Evolutionary conservation across 2,329 filamentous ascomycete species (phyloP), one percentile per base, ranked within the genome.

Genomic region (Zasmidium angulare): DNA sequence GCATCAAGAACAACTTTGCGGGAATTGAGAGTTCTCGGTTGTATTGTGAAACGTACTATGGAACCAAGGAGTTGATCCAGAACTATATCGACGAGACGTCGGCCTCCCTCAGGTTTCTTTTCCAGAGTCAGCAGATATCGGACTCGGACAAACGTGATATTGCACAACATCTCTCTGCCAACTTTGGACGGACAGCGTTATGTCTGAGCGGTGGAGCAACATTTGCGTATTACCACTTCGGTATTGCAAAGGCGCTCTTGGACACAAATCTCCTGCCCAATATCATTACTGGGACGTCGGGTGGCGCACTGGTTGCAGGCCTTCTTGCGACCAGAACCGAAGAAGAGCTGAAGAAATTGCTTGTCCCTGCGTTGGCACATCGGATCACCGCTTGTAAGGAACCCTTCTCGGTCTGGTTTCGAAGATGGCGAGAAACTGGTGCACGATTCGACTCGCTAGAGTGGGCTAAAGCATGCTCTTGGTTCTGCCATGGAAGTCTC

Each of bases 31-130:
- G 96, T 69, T 87, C 93, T 10, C 85, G 91, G 56, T 78, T 99
- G n/a, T 99, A 99, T 74, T 96, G 91, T 69, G 93, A 98, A 77
- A 96, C 93, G 2, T 99, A 99, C 73, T 96, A 92, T 68, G 95
- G 95, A 29, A 98, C 95, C n/a, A 99, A 99, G 76, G 86, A 95
- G 62, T 77, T 97, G 64, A 90, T 96, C 26, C 95, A 98, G 75
- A 87, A 88, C 56, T 98, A 93, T 71, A 80, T 96, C 48, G 91
- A 97, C 62, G 93, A 98, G 76, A 88, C 89, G 51, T 87, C 89
- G 79, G 82, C 76, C 1, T 83, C 82, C 26, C 80, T 96, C 50
- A 80, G 83, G 53, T 85, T 95, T 62, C 77, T 98, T 11, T 77
- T 88, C 2, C 79, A 83, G 48, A 91, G 88, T 10, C 81, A 84